phyloP scores from a whole-genome alignment of 225 moss, liverwort and hornwort species.

The Pseudoscleropodium purum region DNA sequence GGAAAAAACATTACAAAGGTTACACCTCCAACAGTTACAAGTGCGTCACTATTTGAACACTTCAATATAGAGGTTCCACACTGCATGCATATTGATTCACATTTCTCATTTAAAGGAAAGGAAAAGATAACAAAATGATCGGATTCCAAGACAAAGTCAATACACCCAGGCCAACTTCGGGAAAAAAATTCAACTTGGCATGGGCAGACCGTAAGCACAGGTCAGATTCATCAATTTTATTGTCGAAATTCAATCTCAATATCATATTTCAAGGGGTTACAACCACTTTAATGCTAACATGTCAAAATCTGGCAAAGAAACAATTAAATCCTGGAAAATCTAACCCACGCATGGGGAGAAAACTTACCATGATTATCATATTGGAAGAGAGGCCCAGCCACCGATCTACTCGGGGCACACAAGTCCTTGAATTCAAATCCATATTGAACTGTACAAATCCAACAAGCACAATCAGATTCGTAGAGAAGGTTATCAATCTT shows the following conservation, averaged over 20 bases:
- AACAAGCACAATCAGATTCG: not conserved
- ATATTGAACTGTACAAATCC: slow-evolving; percentile 14
- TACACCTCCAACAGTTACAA: not conserved
- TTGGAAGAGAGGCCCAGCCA: slow-evolving; percentile 58
- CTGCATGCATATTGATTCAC: not conserved
- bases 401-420: slow-evolving; percentile 40
- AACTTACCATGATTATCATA: slow-evolving; percentile 49
- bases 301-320: not conserved
- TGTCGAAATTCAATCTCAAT: not conserved
- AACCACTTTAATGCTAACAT: too few relatives aligned
- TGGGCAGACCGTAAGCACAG: not conserved
- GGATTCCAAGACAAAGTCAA: not conserved
- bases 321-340: not conserved
- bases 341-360: not conserved
- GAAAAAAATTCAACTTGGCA: not conserved
- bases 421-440: slow-evolving; percentile 22
- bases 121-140: not conserved
- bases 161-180: not conserved
- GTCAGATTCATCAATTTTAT: not conserved
- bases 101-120: not conserved
- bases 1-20: not conserved
- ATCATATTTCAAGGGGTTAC: not conserved
- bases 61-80: not conserved
- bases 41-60: not conserved
- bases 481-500: not conserved